These are phyloP conservation scores for Niebla homalea DNA, from an alignment of 495 filamentous ascomycete species.

Conservation along the genomic window DNA sequence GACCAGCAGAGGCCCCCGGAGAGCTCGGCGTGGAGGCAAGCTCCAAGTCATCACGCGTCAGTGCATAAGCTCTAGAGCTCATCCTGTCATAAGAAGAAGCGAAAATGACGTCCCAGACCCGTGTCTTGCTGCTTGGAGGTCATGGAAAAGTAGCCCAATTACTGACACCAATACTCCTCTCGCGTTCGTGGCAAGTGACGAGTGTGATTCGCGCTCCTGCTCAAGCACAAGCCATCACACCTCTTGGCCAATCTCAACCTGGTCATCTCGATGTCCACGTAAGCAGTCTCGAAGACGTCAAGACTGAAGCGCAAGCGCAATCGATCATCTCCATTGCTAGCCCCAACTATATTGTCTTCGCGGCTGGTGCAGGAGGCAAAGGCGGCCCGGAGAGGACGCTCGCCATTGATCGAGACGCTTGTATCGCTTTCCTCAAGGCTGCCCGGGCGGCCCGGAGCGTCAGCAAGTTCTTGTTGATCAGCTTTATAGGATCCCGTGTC, in stretches of 20 bases:
- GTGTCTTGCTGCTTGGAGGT: conserved; percentile 65
- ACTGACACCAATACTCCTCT: conserved; percentile 64
- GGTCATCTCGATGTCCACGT: conserved; percentile 46
- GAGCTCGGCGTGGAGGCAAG: too few relatives aligned
- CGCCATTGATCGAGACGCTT: conserved; percentile 55
- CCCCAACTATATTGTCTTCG: conserved; percentile 66
- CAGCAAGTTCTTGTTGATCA: conserved; percentile 63
- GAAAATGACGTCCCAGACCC: background rate
- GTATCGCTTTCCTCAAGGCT: conserved; percentile 56
- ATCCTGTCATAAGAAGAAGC: background rate
- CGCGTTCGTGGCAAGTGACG: conserved; percentile 59
- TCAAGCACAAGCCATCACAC: conserved; percentile 50
- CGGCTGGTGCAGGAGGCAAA: conserved; percentile 70
- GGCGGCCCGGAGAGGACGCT: conserved; percentile 48
- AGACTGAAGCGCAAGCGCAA: conserved; percentile 46
- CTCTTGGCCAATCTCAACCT: conserved; percentile 37
- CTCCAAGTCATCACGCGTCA: too few relatives aligned
- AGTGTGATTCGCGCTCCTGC: conserved; percentile 60
- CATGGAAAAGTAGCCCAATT: conserved; percentile 67
- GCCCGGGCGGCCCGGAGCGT: conserved; percentile 45
- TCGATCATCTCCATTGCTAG: conserved; percentile 44
- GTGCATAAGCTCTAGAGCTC: too few relatives aligned
- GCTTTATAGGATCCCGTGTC: conserved; percentile 48
- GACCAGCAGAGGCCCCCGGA: too few relatives aligned
- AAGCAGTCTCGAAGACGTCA: conserved; percentile 56